Conservation (phyloP, 768 basidiomycete species). For the Mycena amicta region DNA sequence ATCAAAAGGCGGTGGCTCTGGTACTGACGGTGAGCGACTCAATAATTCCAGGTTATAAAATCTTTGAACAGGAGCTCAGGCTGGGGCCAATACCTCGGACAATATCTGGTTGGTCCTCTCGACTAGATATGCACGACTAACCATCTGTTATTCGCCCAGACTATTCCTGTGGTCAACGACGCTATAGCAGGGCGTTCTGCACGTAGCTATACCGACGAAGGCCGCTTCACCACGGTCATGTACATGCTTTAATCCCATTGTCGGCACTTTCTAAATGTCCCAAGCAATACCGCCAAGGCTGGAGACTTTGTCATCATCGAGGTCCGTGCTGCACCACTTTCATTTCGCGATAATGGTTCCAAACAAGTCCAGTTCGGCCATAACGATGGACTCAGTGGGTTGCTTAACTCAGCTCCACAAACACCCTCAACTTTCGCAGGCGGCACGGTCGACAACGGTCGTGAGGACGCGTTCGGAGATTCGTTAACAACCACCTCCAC, state of each 20-base stretch:
- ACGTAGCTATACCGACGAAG: slow-evolving; percentile 50
- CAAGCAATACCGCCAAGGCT: slow-evolving; percentile 38
- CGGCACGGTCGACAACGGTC: slow-evolving; percentile 42
- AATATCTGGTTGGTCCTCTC: no score
- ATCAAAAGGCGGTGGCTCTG: slow-evolving; percentile 39
- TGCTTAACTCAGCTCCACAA: neutral
- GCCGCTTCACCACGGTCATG: slow-evolving; percentile 46
- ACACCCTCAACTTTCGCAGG: slow-evolving; percentile 10
- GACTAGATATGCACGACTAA: no score
- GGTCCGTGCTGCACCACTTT: neutral
- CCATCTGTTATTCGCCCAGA: no score
- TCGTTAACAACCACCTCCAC: slow-evolving; percentile 38
- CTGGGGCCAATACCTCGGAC: slow-evolving; percentile 47
- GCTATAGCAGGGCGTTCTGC: slow-evolving; percentile 50
- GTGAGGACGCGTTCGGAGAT: slow-evolving; percentile 44
- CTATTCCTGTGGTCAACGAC: slow-evolving; percentile 46
- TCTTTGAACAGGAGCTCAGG: slow-evolving; percentile 29
- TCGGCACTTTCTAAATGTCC: no score
- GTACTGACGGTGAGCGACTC: slow-evolving; percentile 33
- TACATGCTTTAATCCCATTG: no score
- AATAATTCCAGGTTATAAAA: neutral
- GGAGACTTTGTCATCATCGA: slow-evolving; percentile 49
- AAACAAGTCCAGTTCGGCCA: slow-evolving; percentile 49
- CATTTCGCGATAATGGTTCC: no score
- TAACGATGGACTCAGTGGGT: slow-evolving; percentile 40